phyloP scores from a whole-genome alignment of 2,329 filamentous ascomycete species.

The Fusarium liriodendri region DNA sequence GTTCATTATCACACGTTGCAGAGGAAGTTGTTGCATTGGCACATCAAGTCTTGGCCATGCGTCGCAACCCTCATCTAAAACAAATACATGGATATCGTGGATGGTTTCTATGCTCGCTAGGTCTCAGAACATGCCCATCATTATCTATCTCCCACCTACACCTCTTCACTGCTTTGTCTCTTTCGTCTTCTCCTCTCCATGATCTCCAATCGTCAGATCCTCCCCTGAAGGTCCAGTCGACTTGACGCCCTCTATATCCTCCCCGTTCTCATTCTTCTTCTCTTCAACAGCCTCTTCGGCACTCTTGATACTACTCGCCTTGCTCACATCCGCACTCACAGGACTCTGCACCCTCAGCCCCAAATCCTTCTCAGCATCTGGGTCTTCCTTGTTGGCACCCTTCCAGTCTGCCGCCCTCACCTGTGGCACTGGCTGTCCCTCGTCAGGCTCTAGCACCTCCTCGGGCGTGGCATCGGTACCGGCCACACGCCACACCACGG shows the following conservation, averaged over 20 bases:
- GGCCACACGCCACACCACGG: slow-evolving; percentile 81
- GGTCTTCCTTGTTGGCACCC: slow-evolving; percentile 61
- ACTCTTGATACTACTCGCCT: slow-evolving; percentile 75
- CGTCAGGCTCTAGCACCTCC: slow-evolving; percentile 69
- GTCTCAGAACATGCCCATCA: not conserved
- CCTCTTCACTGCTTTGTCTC: not conserved
- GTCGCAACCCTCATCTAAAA: not conserved
- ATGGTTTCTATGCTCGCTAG: not conserved
- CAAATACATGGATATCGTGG: slow-evolving; percentile 13
- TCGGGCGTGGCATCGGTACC: slow-evolving; percentile 42
- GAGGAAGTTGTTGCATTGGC: not conserved
- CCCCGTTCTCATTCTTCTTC: slow-evolving; percentile 34
- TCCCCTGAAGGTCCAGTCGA: slow-evolving; percentile 52
- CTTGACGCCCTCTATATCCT: slow-evolving; percentile 49
- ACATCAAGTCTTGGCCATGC: not conserved
- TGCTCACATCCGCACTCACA: slow-evolving; percentile 74
- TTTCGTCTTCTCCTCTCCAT: slow-evolving; percentile 9
- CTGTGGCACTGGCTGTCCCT: slow-evolving; percentile 77
- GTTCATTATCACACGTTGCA: not conserved
- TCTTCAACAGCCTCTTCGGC: slow-evolving; percentile 17
- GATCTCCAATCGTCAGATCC: slow-evolving; percentile 39
- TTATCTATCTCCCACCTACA: not conserved
- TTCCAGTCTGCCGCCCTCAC: slow-evolving; percentile 80
- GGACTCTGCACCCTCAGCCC: slow-evolving; percentile 75
- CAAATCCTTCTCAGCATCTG: slow-evolving; percentile 67